A percentile compares a stretch with the other conserved stretches of the same genome.
phyloP scores from a whole-genome alignment of 148 eudicot genomes.

The Drosera capensis region DNA sequence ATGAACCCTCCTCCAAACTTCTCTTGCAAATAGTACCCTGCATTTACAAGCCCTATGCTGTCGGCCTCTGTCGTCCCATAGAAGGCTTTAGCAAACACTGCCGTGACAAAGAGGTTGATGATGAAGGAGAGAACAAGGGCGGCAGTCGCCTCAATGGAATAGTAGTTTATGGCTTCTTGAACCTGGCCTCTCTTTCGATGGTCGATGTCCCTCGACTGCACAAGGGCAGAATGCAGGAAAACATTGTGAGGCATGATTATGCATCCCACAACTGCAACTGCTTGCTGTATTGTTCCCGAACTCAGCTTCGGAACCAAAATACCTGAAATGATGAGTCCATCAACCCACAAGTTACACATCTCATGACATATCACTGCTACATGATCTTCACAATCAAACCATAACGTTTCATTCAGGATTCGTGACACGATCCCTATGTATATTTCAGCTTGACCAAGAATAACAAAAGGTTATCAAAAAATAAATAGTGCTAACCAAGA shows the following conservation, averaged over 20 bases:
- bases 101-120: slow-evolving; percentile 74
- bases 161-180: slow-evolving; percentile 77
- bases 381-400: too few relatives aligned
- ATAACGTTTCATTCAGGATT: too few relatives aligned
- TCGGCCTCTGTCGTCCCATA: slow-evolving; percentile 69
- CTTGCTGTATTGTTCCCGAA: slow-evolving; percentile 85
- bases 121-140: slow-evolving; percentile 72
- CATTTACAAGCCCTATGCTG: slow-evolving; percentile 75
- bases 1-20: slow-evolving; percentile 73
- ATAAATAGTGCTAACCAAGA: slow-evolving; percentile 67
- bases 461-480: too few relatives aligned
- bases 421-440: too few relatives aligned
- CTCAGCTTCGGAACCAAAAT: slow-evolving; percentile 68
- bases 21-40: slow-evolving; percentile 78
- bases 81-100: slow-evolving; percentile 91
- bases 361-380: too few relatives aligned
- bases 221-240: slow-evolving; percentile 91
- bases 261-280: slow-evolving; percentile 97
- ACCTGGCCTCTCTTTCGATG: slow-evolving; percentile 51
- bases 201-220: slow-evolving; percentile 84
- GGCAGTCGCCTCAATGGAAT: slow-evolving; percentile 67
- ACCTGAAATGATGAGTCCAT: slow-evolving; percentile 25
- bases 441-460: too few relatives aligned
- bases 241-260: slow-evolving; percentile 98
- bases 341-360: background rate